These are phyloP conservation scores for Rhododendron ovatum DNA, from an alignment of 148 eudicot species.

Conservation along the genomic window DNA sequence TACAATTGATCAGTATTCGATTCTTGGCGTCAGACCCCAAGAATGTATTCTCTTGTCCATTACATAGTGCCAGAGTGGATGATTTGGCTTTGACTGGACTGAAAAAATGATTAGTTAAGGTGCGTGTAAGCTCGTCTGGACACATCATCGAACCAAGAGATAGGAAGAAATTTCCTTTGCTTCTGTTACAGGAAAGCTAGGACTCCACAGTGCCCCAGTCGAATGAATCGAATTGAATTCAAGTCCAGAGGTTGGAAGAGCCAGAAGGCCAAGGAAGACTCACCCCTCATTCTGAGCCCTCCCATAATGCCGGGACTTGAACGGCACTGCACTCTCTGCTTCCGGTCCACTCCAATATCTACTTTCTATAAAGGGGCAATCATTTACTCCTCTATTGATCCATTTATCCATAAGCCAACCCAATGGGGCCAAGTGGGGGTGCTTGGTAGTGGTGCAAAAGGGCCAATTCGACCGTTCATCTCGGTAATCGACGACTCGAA, in stretches of 20 bases:
- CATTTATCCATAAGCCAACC: neutral
- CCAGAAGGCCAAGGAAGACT: neutral
- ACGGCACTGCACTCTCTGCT: neutral
- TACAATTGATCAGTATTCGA: neutral
- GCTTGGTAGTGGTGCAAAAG: too few relatives aligned
- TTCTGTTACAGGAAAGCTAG: neutral
- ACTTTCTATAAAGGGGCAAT: neutral
- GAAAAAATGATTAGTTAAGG: neutral
- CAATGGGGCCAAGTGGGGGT: neutral
- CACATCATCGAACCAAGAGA: neutral
- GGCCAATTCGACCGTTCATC: rapidly evolving
- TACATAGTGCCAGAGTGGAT: neutral
- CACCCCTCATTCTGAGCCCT: neutral
- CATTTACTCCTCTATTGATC: neutral
- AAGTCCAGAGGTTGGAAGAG: neutral
- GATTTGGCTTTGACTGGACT: neutral
- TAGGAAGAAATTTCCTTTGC: neutral
- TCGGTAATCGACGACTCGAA: too few relatives aligned
- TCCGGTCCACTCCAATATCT: neutral
- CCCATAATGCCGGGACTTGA: neutral
- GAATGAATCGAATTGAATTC: neutral
- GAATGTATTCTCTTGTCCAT: neutral
- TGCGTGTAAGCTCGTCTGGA: neutral
- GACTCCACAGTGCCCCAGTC: neutral
- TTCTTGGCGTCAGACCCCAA: neutral